Evolutionary conservation across 176 grass and related monocot genomes (phyloP), one percentile per base, ranked within the genome.

Genomic region (Eragrostis nindensis): DNA sequence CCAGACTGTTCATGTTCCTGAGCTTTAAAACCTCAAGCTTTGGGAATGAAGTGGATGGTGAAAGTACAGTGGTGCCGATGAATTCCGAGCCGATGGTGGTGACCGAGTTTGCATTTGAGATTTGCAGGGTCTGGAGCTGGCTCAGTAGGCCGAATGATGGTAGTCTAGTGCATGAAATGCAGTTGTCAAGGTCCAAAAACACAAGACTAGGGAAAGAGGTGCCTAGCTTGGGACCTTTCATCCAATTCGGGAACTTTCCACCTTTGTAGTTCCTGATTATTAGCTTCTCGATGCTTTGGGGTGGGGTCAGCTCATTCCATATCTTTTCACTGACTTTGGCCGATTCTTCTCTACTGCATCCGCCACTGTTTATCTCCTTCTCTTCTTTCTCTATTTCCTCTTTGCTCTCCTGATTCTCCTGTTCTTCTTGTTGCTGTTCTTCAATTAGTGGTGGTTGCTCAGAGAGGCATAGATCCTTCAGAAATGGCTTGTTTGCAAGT

Each of bases 1-100:
- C 81, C 84, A 89, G 84, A 18, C 79, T 97, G 36, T 54, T 68
- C 94, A 97, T 94, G 70, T 87, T 85, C 59, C 77, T 81, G 49
- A 97, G 76, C 68, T 79, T 84, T 21, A 97, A 75, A 49, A 86
- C 48, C 79, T 94, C 80, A 27, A 97, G 91, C 54, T 94, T 94
- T 38, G 82, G 84, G 53, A 97, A 97, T 11, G 84, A 83, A 48
- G 76, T 78, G 54, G 72, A 14, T 66, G 77, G 62, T 75, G 69
- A 81, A 26, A 87, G 55, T 75, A 80, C 46, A 79, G 84, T 70
- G 7, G 46, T 66, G 39, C 94, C 79, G 3, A 97, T 73, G 65
- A 97, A 91, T 83, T 94, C 94, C 12, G 84, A 70, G 68, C 91
- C 91, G 36, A 97, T 91, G 70, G 78, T 74, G 77, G 67, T 43